Percentiles rank a stretch among this genome's conserved stretches.
phyloP scores from a whole-genome alignment of 352 stramenopile genomes.

The Phytophthora idaei region DNA sequence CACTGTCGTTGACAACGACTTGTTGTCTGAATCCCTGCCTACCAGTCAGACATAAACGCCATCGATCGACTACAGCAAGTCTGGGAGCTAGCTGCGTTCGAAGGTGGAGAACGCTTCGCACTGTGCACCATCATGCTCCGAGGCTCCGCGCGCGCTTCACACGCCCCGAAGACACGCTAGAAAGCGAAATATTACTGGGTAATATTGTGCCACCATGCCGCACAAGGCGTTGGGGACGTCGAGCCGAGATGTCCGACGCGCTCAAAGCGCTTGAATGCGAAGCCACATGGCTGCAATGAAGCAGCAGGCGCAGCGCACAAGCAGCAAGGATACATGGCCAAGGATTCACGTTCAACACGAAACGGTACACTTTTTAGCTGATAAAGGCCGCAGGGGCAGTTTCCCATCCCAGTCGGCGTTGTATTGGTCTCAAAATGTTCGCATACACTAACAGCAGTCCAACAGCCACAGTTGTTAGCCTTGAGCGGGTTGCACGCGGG shows the following conservation, averaged over 20 bases:
- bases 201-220: too few species aligned
- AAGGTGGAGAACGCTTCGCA: constrained; percentile 8
- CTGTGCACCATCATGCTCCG: background rate
- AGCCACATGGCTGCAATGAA: background rate
- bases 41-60: constrained; percentile 24
- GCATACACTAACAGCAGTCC: constrained; percentile 14
- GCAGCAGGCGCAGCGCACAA: background rate
- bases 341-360: constrained; percentile 3
- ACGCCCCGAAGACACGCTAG: too few species aligned
- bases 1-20: too few species aligned
- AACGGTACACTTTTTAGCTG: constrained; percentile 5
- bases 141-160: background rate
- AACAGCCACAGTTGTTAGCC: too few species aligned
- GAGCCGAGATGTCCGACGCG: too few species aligned
- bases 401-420: constrained; percentile 9
- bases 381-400: constrained; percentile 13
- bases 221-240: too few species aligned
- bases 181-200: too few species aligned
- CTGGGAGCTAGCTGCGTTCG: background rate
- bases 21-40: constrained; percentile 4
- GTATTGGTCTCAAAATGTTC: constrained; percentile 31
- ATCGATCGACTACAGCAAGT: constrained; percentile 10
- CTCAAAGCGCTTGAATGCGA: too few species aligned
- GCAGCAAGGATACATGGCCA: background rate
- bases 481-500: too few species aligned